Evolutionary conservation across 139 green algal species (phyloP), one percentile per base, ranked within the genome.

Genomic region (Deuterostichococcus epilithicus): DNA sequence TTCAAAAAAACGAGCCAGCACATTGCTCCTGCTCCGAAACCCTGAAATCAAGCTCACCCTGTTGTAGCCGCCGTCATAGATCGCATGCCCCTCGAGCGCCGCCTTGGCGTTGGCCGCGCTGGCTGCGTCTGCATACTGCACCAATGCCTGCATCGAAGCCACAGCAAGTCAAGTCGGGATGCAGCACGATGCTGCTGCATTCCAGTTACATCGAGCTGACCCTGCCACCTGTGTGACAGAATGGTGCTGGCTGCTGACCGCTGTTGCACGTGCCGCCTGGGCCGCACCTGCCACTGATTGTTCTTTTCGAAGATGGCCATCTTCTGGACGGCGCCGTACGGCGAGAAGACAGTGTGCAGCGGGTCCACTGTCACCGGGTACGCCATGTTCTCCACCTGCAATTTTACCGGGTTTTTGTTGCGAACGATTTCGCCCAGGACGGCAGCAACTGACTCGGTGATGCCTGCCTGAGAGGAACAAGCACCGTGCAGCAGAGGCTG

Each of bases 221-320:
- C n/a, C n/a, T 72, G 3, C 5, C 26, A 32, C 3, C 5, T 44
- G 35, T n/a, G 4, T 28, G 22, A 30, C 26, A 65, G 13, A 20
- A 58, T 60, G 23, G 28, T 28, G 6, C 35, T 44, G 25, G 4
- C 33, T 39, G 44, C 65, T 2, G 26, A 26, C 36, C 76, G 37
- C 44, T 76, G 69, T 37, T 68, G 35, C 66, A 80, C 35, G 33
- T 76, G 36, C 5, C 72, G 4, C 1, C 37, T 60, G 25, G 30
- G 45, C 35, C 30, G 38, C 5, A 76, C 81, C 77, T 83, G 81
- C 66, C 69, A 76, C 10, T 65, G 58, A 36, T 74, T 74, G 67
- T 86, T 86, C 70, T 90, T 90, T 76, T 92, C 86, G 73, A 89
- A 92, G 22, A 88, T 86, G 58, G 88, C 86, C 68, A 92, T 91